Base-by-base conservation (phyloP, 2,329 filamentous ascomycete genomes). In the Penicillium glabrum region DNA sequence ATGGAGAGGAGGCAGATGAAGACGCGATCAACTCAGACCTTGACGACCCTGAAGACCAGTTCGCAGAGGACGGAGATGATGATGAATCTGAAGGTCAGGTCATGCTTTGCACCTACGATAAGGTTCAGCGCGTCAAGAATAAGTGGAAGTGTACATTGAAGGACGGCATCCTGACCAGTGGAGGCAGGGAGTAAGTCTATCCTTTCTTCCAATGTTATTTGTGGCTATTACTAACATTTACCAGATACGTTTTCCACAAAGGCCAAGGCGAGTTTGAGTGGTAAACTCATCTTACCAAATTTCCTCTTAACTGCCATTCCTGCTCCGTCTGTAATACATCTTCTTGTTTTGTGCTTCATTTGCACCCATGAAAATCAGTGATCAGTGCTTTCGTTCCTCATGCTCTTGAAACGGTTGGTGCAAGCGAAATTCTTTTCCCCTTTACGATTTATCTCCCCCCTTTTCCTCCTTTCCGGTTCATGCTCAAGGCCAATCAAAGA, bases 81-180 rank as follows among this genome's bases (percentile, higher is more conserved):
- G 91, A 96, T 58, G 93, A 96, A 44, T 85, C 87, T 35, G 85
- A 89, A 63, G 88, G 89, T 1, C 90, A 96, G 66, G 93, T 96
- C 72, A 98, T 99, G 90, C 87, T 99, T 41, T 99, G 95, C 80
- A 97, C 96, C 73, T 99, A 99, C 73, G 95, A 99, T 80, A 99
- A 99, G 80, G 95, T 99, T 10, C 93, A 98, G 78, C 85, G 95
- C 47, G 95, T 98, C 69, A 99, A 99, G 87, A 99, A 98, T 80
- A 99, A 95, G 85, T 95, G 90, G 90, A 99, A 99, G 89, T 99
- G 95, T 78, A 93, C 91, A 1, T 86, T 99, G 62, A 98, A 98
- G 80, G 95, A 99, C 69, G 95, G 95, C 21, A 90, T 99, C 19
- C 82, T 99, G 65, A 96, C 90, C 45, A 91, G 96, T 37, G 93